These are phyloP conservation scores for Chrysochromulina parva DNA, from an alignment of 78 protist species.

Conservation along the genomic window DNA sequence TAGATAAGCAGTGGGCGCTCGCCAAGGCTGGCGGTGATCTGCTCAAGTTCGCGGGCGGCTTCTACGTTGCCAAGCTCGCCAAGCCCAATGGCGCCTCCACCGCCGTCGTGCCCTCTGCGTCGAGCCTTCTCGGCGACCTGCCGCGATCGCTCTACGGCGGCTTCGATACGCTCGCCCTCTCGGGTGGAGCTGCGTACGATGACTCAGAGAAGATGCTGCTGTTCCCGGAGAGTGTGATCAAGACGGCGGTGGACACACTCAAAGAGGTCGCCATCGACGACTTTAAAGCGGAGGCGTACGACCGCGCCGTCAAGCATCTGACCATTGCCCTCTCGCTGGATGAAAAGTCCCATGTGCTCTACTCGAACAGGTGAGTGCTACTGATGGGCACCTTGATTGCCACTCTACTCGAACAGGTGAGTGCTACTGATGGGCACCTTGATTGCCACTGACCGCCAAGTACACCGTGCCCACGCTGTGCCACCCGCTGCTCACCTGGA, in stretches of 20 bases:
- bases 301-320: slow-evolving; percentile 9
- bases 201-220: slow-evolving; percentile 9
- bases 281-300: neutral
- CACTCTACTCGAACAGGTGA: neutral
- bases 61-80: slow-evolving; percentile 44
- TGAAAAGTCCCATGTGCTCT: neutral
- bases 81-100: neutral
- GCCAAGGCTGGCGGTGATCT: neutral
- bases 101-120: neutral
- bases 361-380: neutral
- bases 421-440: too few relatives aligned
- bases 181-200: neutral
- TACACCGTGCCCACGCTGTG: too few relatives aligned
- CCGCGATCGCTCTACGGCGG: neutral
- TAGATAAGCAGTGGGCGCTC: neutral
- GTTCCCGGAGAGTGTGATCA: neutral
- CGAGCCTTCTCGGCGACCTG: neutral
- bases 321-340: neutral
- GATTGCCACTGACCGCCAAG: too few relatives aligned
- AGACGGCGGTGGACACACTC: slow-evolving; percentile 4
- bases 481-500: too few relatives aligned
- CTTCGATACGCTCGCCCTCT: neutral
- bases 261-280: slow-evolving; percentile 18
- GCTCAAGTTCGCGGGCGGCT: slow-evolving; percentile 51
- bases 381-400: too few relatives aligned